Base-by-base conservation (phyloP, 2,329 filamentous ascomycete species). In the Nothophoma quercina region DNA sequence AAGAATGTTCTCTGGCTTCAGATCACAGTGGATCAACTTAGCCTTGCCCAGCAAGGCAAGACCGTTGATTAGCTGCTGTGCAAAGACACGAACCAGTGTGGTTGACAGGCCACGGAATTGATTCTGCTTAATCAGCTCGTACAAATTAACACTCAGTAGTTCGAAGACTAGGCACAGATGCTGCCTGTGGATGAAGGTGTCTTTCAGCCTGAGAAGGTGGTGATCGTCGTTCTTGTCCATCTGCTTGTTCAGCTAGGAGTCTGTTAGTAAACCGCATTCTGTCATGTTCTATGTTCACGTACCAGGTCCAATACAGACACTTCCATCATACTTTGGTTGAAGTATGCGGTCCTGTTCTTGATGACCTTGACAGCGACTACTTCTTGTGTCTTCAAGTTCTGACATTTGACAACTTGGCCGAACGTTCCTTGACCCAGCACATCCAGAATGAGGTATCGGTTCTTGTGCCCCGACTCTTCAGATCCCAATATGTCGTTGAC, bases 251-350 rank as follows among this genome's bases (percentile, higher is more conserved):
- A 99, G 85, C 91, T 95, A 25, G n/a, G 22, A 9, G 8, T 9
- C 32, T 13, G 47, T 65, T 39, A 65, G 63, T 42, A 39, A 26
- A 6, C 29, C 13, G n/a, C 12, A 16, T 16, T 4, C 23, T 18
- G n/a, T 15, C 5, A 19, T 5, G 10, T 33, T 64, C 85, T 2
- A 16, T 51, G 15, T 18, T 10, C 15, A 29, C 50, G 26, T 82
- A 96, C 91, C 82, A 99, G 73, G 75, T 99, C 95, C 51, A 99
- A 82, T 19, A 99, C 95, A 1, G 95, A 99, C 25, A 99, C 95
- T 73, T 99, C 95, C 95, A 99, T 99, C 95, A 99, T 99, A 75
- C 95, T 98, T 76, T 99, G 95, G 72, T 99, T 99, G 80, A 99
- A 99, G 75, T 99, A 99, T 29, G 95, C 95, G 1, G 95, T 99